These are phyloP conservation scores for Echinosphaeria canescens DNA, from an alignment of 2,329 filamentous ascomycete genomes.

Conservation along the genomic window DNA sequence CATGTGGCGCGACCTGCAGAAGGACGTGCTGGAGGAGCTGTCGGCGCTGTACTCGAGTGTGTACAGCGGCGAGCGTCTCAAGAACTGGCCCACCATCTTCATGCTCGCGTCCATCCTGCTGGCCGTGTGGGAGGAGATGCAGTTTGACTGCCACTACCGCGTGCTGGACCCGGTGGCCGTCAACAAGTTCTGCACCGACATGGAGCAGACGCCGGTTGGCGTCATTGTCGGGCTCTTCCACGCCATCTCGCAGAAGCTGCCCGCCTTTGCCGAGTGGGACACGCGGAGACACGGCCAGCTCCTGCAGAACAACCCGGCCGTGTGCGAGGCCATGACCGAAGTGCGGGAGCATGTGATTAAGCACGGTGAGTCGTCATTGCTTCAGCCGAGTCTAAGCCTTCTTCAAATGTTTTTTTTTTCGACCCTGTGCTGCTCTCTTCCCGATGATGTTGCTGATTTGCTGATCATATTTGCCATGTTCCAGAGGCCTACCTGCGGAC, in stretches of 20 bases:
- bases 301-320: slow-evolving; percentile 74
- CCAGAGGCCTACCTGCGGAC: slow-evolving; percentile 72
- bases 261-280: slow-evolving; percentile 85
- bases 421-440: no score
- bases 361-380: slow-evolving; percentile 47
- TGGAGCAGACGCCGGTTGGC: slow-evolving; percentile 90
- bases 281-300: slow-evolving; percentile 77
- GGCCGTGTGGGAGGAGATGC: slow-evolving; percentile 96
- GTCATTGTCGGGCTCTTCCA: slow-evolving; percentile 96
- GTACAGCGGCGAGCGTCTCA: slow-evolving; percentile 90
- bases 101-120: slow-evolving; percentile 86
- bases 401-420: no score
- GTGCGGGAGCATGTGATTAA: slow-evolving; percentile 80
- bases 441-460: no score
- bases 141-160: slow-evolving; percentile 95
- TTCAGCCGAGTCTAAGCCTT: neutral
- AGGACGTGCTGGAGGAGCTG: slow-evolving; percentile 87
- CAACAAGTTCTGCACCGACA: slow-evolving; percentile 87
- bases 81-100: slow-evolving; percentile 99
- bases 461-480: neutral
- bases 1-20: slow-evolving; percentile 96
- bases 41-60: slow-evolving; percentile 90
- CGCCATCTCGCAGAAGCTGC: slow-evolving; percentile 92
- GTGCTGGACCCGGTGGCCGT: slow-evolving; percentile 68
- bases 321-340: slow-evolving; percentile 93